Conservation (phyloP, 2,329 filamentous ascomycete genomes). For the Cladophialophora chaetospira region DNA sequence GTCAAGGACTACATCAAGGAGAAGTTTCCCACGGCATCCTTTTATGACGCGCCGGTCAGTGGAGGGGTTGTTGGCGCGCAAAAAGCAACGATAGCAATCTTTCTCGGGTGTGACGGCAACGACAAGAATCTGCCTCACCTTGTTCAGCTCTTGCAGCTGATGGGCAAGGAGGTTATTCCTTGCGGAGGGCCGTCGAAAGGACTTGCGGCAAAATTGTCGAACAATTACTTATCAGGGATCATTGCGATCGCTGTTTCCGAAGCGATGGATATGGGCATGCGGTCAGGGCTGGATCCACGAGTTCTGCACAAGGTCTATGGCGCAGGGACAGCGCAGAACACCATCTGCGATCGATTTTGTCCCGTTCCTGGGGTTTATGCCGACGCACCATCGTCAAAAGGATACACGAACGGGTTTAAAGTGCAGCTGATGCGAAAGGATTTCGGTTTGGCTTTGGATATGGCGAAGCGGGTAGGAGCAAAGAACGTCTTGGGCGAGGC, state of each 20-base stretch:
- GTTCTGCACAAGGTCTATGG: slow-evolving; percentile 56
- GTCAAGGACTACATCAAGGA: slow-evolving; percentile 27
- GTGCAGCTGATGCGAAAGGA: slow-evolving; percentile 64
- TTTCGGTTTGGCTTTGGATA: slow-evolving; percentile 57
- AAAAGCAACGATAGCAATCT: slow-evolving; percentile 56
- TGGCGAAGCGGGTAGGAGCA: slow-evolving; percentile 56
- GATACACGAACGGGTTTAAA: slow-evolving; percentile 59
- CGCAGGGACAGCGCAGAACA: slow-evolving; percentile 55
- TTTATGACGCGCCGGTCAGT: slow-evolving; percentile 58
- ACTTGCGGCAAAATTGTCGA: slow-evolving; percentile 61
- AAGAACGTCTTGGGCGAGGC: slow-evolving; percentile 53
- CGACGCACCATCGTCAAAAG: slow-evolving; percentile 51
- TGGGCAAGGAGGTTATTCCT: slow-evolving; percentile 56
- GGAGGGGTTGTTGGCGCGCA: slow-evolving; percentile 56
- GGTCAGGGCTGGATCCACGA: slow-evolving; percentile 57
- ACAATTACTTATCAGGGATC: slow-evolving; percentile 62
- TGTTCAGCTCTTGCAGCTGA: slow-evolving; percentile 49
- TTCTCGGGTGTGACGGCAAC: slow-evolving; percentile 53
- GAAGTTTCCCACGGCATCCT: slow-evolving; percentile 40
- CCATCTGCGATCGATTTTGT: slow-evolving; percentile 55
- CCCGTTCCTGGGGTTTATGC: slow-evolving; percentile 55
- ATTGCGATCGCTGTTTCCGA: slow-evolving; percentile 62
- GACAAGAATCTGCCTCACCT: slow-evolving; percentile 50
- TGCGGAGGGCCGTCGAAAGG: slow-evolving; percentile 60
- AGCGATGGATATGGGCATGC: slow-evolving; percentile 63